These are phyloP conservation scores for Telopea speciosissima DNA, from an alignment of 177 flowering plant species.

Conservation along the genomic window DNA sequence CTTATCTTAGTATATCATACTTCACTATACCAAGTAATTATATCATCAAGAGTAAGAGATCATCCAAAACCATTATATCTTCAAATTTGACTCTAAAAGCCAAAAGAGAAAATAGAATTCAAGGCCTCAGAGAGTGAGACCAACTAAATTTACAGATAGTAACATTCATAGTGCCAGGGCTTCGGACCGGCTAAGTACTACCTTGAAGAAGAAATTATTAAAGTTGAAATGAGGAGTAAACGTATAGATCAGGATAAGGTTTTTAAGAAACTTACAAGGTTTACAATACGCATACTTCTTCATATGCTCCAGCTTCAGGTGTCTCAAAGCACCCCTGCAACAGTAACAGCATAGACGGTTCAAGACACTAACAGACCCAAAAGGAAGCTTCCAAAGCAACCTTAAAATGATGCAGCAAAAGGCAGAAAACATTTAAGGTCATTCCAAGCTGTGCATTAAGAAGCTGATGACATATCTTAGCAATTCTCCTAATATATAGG, in stretches of 20 bases:
- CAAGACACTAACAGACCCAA: background rate
- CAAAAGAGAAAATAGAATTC: no score
- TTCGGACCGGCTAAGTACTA: background rate
- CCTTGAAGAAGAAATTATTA: background rate
- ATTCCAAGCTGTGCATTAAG: no score
- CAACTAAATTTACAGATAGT: background rate
- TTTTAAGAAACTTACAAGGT: slow-evolving; percentile 62
- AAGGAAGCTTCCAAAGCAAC: background rate
- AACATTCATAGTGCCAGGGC: background rate
- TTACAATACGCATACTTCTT: slow-evolving; percentile 88
- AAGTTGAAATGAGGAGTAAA: background rate
- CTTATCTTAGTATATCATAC: no score
- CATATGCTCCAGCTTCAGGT: slow-evolving; percentile 71
- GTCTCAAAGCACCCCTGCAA: slow-evolving; percentile 73
- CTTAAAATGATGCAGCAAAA: background rate
- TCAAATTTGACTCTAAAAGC: no score
- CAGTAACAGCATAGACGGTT: background rate
- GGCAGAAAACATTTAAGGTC: no score
- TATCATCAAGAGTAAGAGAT: background rate
- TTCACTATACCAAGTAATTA: background rate
- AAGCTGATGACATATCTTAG: no score
- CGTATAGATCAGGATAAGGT: background rate
- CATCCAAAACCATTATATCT: background rate
- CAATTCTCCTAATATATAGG: no score
- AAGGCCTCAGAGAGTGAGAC: no score